Evolutionary conservation across 177 flowering plant genomes (phyloP), one percentile per base, ranked within the genome.

Genomic region (Vitis hybrid): DNA sequence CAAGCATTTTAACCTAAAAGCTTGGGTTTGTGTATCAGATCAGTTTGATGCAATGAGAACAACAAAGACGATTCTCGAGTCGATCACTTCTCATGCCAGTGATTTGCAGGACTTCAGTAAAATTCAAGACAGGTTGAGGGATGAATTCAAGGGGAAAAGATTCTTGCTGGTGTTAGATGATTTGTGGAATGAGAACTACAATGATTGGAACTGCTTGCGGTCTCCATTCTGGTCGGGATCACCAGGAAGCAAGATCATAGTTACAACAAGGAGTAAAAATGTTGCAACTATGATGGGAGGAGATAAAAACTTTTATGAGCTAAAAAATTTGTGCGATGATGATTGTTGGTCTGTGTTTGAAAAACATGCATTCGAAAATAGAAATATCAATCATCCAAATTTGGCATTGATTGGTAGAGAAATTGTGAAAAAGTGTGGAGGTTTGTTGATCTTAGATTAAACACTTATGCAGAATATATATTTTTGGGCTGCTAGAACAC

Each of bases 111-210:
- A 40, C 45, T 7, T 40, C 9, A 40, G 4, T 6, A 58, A 65
- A 21, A 23, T 23, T 51, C 5, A 51, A 14, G 10, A 21, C 8
- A 32, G 4, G 52, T 1, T 60, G 51, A 60, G 14, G 3, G 48
- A 32, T 9, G 6, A 56, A 26, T 15, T 55, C 12, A 7, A 10
- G 5, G 18, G 17, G 34, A 54, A 52, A 45, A 54, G 19, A 10
- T 61, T 70, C 52, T 32, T 70, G 1, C 49, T 70, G 0, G 68
- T 65, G 10, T 12, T 65, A 10, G 68, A 65, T 65, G 68, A 65
- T 52, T 45, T 66, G 17, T 67, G 62, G 70, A 67, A 40, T 10
- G 54, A 56, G 30, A 32, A 34, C 10, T 56, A 56, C 12, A 11
- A 56, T n/a, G 52, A 8, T 7, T 67, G 62, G 70, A 10, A 56